These are phyloP conservation scores for Geotrichum klebahnii DNA, from an alignment of 1,139 yeast genomes.

Conservation along the genomic window DNA sequence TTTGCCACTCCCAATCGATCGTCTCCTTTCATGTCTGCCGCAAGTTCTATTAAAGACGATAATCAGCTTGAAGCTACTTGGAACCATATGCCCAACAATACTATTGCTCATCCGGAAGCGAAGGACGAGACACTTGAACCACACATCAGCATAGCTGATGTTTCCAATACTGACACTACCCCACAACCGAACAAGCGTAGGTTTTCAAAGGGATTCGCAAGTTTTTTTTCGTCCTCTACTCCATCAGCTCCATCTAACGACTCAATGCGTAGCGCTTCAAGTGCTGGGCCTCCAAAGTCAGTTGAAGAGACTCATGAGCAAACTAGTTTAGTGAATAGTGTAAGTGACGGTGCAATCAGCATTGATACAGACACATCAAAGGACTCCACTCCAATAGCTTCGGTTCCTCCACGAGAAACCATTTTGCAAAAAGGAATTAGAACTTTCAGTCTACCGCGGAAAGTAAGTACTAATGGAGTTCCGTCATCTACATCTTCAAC, in stretches of 20 bases:
- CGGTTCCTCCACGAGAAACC: slow-evolving; percentile 23
- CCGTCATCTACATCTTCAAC: no score
- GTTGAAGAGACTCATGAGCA: slow-evolving; percentile 15
- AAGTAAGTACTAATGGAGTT: slow-evolving; percentile 4
- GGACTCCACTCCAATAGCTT: slow-evolving; percentile 20
- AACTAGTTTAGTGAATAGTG: slow-evolving; percentile 10
- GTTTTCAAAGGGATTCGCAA: slow-evolving; percentile 31
- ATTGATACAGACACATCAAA: slow-evolving; percentile 18
- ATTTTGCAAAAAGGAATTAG: slow-evolving; percentile 36
- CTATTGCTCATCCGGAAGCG: slow-evolving; percentile 12
- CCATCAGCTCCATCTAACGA: slow-evolving; percentile 1
- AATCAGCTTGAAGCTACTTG: slow-evolving; percentile 18
- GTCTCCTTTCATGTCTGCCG: slow-evolving; percentile 2
- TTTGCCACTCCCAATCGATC: slow-evolving; percentile 13
- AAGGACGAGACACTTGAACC: slow-evolving; percentile 11
- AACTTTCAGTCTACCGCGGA: slow-evolving; percentile 27
- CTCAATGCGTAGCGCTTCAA: slow-evolving; percentile 1
- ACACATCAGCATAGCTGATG: background rate
- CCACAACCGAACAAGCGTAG: slow-evolving; percentile 16
- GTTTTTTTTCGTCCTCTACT: slow-evolving; percentile 26
- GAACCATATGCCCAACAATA: slow-evolving; percentile 21
- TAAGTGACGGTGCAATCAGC: slow-evolving; percentile 16
- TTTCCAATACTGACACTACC: slow-evolving; percentile 2
- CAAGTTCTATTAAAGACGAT: slow-evolving; percentile 6
- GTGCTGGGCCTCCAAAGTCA: background rate